Percentiles rank a stretch among this genome's conserved stretches.
These are phyloP conservation scores for Gilbertella persicaria DNA, from an alignment of 371 early-diverging fungal species.

Conservation along the genomic window DNA sequence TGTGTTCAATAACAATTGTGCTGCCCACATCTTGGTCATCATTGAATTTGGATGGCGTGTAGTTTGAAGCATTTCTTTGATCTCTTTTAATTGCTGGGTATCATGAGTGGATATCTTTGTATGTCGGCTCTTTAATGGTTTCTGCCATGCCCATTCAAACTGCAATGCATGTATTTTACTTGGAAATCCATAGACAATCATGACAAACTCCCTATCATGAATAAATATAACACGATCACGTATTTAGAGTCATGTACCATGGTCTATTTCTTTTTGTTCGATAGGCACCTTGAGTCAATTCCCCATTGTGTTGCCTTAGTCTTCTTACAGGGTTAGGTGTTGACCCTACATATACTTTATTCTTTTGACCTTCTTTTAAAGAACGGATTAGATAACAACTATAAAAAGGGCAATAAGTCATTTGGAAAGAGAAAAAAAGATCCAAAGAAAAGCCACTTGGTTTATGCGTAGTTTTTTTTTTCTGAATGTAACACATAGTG, in stretches of 20 bases:
- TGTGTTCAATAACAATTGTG: slow-evolving; percentile 20
- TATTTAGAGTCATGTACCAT: slow-evolving; percentile 11
- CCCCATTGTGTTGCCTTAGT: slow-evolving; percentile 30
- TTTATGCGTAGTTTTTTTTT: no score
- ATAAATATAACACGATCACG: not conserved
- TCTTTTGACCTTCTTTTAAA: slow-evolving; percentile 17
- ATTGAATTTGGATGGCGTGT: slow-evolving; percentile 5
- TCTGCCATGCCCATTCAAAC: slow-evolving; percentile 34
- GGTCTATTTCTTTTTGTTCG: slow-evolving; percentile 21
- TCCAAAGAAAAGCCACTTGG: no score
- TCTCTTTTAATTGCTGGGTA: not conserved
- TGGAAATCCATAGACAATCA: slow-evolving; percentile 30
- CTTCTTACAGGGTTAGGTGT: slow-evolving; percentile 27
- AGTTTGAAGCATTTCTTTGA: not conserved
- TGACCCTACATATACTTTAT: slow-evolving; percentile 28
- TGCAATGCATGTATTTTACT: slow-evolving; percentile 17
- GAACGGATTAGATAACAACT: slow-evolving; percentile 31
- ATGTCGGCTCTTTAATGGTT: slow-evolving; percentile 24
- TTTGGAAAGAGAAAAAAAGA: no score
- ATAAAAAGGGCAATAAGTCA: slow-evolving; percentile 23
- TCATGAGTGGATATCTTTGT: slow-evolving; percentile 4
- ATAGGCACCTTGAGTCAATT: slow-evolving; percentile 29
- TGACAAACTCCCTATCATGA: slow-evolving; percentile 19
- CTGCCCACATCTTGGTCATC: slow-evolving; percentile 25
- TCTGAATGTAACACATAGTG: no score